Base-by-base conservation (phyloP, 2,329 filamentous ascomycete species). In the Botryotinia globosa region DNA sequence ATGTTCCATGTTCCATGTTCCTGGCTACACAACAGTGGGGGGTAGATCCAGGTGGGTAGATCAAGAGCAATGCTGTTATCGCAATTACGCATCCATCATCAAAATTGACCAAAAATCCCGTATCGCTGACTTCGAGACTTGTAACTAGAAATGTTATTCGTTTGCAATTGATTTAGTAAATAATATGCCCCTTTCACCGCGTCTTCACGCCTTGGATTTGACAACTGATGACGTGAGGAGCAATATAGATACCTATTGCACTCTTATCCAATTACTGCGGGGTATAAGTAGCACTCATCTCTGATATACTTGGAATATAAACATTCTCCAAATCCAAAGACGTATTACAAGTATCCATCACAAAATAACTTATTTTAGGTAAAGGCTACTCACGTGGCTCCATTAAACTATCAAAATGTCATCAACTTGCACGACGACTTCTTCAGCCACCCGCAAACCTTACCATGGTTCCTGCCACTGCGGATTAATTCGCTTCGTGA, bases 391-490 rank as follows among this genome's bases (percentile, higher is more conserved):
- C 63, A 42, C 9, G 25, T 25, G 14, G n/a, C 51, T 29, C n/a
- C 14, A 29, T 29, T 14, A 56, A 18, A 56, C 4, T 34, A 37
- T 39, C 64, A 51, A 66, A 10, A 66, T 66, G 64, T n/a, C 64
- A 25, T 66, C 45, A 20, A 58, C n/a, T 22, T 32, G 44, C 18
- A 64, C 59, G 25, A 71, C 45, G 56, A 58, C 37, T n/a, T 42
- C 69, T 12, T 25, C 32, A 8, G 22, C 72, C 42, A 73, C 72
- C 1, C 78, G 78, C 32, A 75, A 75, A 16, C 75, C 79, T 5
- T 81, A 77, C 71, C 80, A 75, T 5, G 85, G 85, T 54, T 86
- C 84, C 25, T 86, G 85, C 76, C 85, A 85, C 75, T 86, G 85
- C 77, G 84, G 84, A 64, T 72, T 77, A 34, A 82, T 82, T 25